phyloP scores from a whole-genome alignment of 306 rosid genomes.

The Echinosophora koreensis region DNA sequence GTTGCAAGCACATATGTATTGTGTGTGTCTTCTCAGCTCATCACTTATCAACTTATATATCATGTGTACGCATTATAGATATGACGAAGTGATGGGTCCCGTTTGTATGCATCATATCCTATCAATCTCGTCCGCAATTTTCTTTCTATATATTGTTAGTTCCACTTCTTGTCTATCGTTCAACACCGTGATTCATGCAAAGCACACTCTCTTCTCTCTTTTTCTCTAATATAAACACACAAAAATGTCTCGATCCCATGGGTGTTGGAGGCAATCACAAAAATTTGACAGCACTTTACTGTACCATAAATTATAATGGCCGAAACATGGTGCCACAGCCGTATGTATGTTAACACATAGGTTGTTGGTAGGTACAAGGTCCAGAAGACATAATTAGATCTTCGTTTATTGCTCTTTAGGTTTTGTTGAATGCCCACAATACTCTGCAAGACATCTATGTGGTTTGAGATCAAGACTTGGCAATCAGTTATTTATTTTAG shows the following conservation, averaged over 20 bases:
- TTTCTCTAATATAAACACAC: not conserved
- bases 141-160: slow-evolving; percentile 36
- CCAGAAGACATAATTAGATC: slow-evolving; percentile 6
- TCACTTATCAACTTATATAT: not conserved
- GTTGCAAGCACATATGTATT: slow-evolving; percentile 37
- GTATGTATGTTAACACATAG: not conserved
- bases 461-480: slow-evolving; percentile 7
- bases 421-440: slow-evolving; percentile 6
- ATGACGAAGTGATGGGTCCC: slow-evolving; percentile 48
- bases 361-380: slow-evolving; percentile 37
- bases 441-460: not conserved
- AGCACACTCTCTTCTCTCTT: not conserved
- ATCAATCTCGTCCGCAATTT: slow-evolving; percentile 44
- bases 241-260: not conserved
- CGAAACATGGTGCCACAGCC: slow-evolving; percentile 6
- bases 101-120: slow-evolving; percentile 48
- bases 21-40: slow-evolving; percentile 40
- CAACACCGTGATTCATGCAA: not conserved
- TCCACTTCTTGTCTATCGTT: slow-evolving; percentile 47
- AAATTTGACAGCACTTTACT: slow-evolving; percentile 7
- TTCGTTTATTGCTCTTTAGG: slow-evolving; percentile 23
- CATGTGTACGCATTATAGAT: slow-evolving; percentile 19
- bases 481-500: not conserved
- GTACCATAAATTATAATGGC: slow-evolving; percentile 14
- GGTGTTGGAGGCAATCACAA: slow-evolving; percentile 14